A percentile compares a stretch with the other conserved stretches of the same genome.
Conservation (phyloP, 805 yeast species). For the Myxozyma monticola region DNA sequence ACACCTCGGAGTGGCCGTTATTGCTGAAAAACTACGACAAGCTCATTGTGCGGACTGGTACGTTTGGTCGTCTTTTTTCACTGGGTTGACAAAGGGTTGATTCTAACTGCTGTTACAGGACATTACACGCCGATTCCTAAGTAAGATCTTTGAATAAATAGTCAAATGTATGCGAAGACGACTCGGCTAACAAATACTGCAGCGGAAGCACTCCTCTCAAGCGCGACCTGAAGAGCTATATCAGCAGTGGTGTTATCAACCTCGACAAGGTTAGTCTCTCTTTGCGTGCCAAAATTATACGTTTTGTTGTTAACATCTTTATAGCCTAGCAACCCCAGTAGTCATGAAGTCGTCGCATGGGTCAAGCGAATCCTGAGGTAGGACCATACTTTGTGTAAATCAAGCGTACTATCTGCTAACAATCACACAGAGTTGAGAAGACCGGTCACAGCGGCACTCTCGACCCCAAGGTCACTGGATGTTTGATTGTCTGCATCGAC, state of each 20-base stretch:
- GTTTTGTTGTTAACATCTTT: not conserved
- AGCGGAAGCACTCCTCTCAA: conserved; percentile 87
- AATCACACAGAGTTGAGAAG: conserved; percentile 77
- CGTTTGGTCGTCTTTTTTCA: not conserved
- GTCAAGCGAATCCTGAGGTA: conserved; percentile 76
- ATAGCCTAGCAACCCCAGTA: conserved; percentile 90
- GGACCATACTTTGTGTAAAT: not conserved
- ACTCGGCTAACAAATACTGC: not conserved
- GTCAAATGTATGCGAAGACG: not conserved
- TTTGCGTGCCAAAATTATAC: no score
- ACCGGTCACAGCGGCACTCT: conserved; percentile 99
- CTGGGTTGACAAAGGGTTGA: not conserved
- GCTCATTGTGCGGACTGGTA: conserved; percentile 81
- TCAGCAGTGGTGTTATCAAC: conserved; percentile 94
- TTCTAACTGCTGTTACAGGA: conserved; percentile 37
- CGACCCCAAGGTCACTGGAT: conserved; percentile 98
- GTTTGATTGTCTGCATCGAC: conserved; percentile 96
- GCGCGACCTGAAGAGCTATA: conserved; percentile 86
- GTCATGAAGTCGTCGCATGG: conserved; percentile 99
- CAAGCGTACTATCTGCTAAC: not conserved
- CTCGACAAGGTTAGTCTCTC: conserved; percentile 70
- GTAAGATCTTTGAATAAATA: conserved; percentile 3
- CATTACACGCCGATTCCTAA: conserved; percentile 68
- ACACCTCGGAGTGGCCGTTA: conserved; percentile 94
- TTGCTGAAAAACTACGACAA: conserved; percentile 91